A percentile compares a stretch with the other conserved stretches of the same genome.
Evolutionary conservation across 768 basidiomycete genomes (phyloP).

Genomic region (Rhizopogon rudus): DNA sequence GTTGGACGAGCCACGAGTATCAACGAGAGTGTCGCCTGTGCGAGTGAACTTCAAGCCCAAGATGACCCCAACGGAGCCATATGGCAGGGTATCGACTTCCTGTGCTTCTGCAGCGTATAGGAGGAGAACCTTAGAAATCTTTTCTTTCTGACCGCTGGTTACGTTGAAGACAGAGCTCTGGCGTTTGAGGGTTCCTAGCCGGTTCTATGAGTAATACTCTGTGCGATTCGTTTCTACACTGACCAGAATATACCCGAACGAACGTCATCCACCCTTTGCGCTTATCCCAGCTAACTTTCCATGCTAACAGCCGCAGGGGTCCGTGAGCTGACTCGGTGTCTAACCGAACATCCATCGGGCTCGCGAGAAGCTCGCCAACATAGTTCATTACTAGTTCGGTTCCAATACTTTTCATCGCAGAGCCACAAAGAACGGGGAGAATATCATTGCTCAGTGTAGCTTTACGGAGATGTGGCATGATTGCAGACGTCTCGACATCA

Average conservation of each 20-base stretch:
- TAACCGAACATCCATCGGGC: slow-evolving; percentile 62
- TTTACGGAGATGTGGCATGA: slow-evolving; percentile 62
- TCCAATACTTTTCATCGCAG: slow-evolving; percentile 76
- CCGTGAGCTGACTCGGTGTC: slow-evolving; percentile 39
- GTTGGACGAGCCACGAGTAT: slow-evolving; percentile 32
- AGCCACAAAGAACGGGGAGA: slow-evolving; percentile 79
- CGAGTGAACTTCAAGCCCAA: slow-evolving; percentile 80
- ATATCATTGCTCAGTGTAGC: slow-evolving; percentile 63
- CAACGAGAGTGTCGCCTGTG: slow-evolving; percentile 81
- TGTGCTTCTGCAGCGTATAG: slow-evolving; percentile 72
- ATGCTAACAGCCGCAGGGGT: slow-evolving; percentile 65
- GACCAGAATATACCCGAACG: slow-evolving; percentile 84
- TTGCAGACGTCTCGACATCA: slow-evolving; percentile 41
- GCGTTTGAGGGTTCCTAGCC: slow-evolving; percentile 55
- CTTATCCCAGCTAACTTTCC: slow-evolving; percentile 89
- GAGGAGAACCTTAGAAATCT: slow-evolving; percentile 67
- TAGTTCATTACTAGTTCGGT: slow-evolving; percentile 81
- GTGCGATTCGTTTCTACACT: slow-evolving; percentile 3
- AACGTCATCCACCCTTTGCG: slow-evolving; percentile 90
- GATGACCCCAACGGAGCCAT: slow-evolving; percentile 81
- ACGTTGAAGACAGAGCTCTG: slow-evolving; percentile 60
- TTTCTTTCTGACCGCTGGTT: slow-evolving; percentile 66
- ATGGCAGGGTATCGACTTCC: slow-evolving; percentile 76
- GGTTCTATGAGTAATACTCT: neutral
- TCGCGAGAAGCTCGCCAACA: slow-evolving; percentile 73